A percentile compares a stretch with the other conserved stretches of the same genome.
Conservation (phyloP, 176 grass and related monocot species). For the Tillandsia fasciculata region DNA sequence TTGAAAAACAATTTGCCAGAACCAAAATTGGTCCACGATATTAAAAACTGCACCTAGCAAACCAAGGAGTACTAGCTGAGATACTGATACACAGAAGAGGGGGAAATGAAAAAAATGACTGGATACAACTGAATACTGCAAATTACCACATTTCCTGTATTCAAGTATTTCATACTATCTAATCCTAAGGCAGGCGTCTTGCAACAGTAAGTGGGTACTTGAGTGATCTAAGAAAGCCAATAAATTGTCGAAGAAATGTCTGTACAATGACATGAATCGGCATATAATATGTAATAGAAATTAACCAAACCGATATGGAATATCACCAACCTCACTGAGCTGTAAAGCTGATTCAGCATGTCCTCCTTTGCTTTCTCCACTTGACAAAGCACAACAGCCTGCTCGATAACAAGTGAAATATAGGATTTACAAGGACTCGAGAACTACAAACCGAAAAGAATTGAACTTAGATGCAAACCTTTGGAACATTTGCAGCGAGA, state of each 20-base stretch:
- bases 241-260: too few relatives aligned
- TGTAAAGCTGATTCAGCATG: conserved; percentile 88
- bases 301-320: neutral
- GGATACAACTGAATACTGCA: neutral
- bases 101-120: neutral
- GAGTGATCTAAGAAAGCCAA: too few relatives aligned
- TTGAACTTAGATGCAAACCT: conserved; percentile 36
- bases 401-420: conserved; percentile 20
- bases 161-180: too few relatives aligned
- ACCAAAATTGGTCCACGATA: neutral
- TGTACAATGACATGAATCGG: neutral
- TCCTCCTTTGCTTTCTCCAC: conserved; percentile 83
- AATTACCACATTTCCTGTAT: too few relatives aligned
- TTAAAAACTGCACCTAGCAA: neutral
- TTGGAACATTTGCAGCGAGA: conserved; percentile 71
- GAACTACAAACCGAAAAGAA: conserved; percentile 13
- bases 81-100: neutral
- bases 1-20: neutral
- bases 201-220: too few relatives aligned
- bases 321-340: conserved; percentile 62
- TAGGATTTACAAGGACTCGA: conserved; percentile 1
- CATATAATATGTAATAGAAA: neutral
- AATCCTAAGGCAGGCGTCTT: too few relatives aligned
- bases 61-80: neutral
- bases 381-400: conserved; percentile 91